Percentiles rank a stretch among this genome's conserved stretches.
These are phyloP conservation scores for Penicillium ucsense DNA, from an alignment of 495 filamentous ascomycete species.

Conservation along the genomic window DNA sequence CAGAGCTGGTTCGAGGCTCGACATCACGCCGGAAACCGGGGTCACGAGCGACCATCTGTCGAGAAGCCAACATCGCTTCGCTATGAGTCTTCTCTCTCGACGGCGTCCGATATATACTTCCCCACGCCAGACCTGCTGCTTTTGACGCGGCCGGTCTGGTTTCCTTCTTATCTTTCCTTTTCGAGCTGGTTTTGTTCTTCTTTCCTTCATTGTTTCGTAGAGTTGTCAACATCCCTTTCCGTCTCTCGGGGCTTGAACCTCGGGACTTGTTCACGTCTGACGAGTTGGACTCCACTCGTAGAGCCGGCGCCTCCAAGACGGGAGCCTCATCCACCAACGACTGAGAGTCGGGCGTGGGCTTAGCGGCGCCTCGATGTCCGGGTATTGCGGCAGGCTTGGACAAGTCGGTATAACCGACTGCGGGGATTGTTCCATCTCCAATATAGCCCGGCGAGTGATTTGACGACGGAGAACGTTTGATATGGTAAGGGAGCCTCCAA, in stretches of 20 bases:
- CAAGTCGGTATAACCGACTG: conserved; percentile 66
- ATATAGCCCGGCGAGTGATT: conserved; percentile 49
- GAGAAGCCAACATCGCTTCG: conserved; percentile 27
- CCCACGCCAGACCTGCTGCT: conserved; percentile 85
- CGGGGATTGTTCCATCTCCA: conserved; percentile 71
- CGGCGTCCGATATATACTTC: conserved; percentile 34
- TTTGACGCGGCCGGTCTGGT: conserved; percentile 57
- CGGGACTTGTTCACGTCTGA: conserved; percentile 45
- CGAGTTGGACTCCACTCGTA: conserved; percentile 29
- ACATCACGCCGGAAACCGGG: conserved; percentile 14
- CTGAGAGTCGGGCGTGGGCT: conserved; percentile 40
- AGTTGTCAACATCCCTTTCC: conserved; percentile 72
- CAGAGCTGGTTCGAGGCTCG: conserved; percentile 17
- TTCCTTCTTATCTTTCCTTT: conserved; percentile 26
- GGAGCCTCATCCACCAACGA: conserved; percentile 9
- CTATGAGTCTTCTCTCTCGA: conserved; percentile 23
- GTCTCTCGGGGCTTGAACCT: conserved; percentile 73
- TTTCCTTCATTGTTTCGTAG: conserved; percentile 55
- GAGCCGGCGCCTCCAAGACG: conserved; percentile 17
- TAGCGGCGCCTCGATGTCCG: conserved; percentile 42
- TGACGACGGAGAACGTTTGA: conserved; percentile 7
- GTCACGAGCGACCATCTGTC: conserved; percentile 20
- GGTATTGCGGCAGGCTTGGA: conserved; percentile 61
- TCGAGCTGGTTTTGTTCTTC: conserved; percentile 35
- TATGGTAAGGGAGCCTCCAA: conserved; percentile 6